Evolutionary conservation across 2,329 filamentous ascomycete genomes (phyloP), one percentile per base, ranked within the genome.

Genomic region (Elsinoe australis): DNA sequence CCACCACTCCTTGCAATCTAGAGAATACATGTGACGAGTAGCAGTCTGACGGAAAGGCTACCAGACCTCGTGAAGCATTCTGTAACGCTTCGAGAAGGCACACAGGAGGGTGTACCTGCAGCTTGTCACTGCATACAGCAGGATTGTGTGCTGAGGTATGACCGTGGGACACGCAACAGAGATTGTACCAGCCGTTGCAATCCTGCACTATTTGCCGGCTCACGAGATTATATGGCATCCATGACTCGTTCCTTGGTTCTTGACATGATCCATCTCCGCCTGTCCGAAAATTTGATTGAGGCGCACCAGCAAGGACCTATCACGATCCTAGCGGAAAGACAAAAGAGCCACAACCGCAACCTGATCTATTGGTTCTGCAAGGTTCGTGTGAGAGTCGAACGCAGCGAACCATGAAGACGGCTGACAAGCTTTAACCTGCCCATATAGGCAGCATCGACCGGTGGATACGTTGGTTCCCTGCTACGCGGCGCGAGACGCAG

Each of bases 381-480:
- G 18, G 36, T 41, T 21, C 8, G 18, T 41, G 36, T 7, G 18
- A 15, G 21, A n/a, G 39, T 15, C 26, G 26, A 44, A 26, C 26
- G 19, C 39, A 15, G 17, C 39, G 26, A 6, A 29, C 12, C 12
- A 6, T 12, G 26, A 6, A 29, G 19, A 44, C 24, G 39, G 39
- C 39, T 29, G 39, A 19, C 39, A 29, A 44, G 39, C 39, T 44
- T 44, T 19, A 26, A 44, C 39, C 39, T 44, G 39, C 39, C 39
- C 39, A 44, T 44, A 17, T n/a, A 5, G 39, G 39, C n/a, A 24
- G 26, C 33, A 35, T 29, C 26, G 7, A 29, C 6, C 26, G 26
- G 26, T 29, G 7, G 26, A 29, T 12, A 29, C 12, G 12, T 12
- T 6, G 7, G 6, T 29, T 6, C 12, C 7, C 26, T 7, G 26